Evolutionary conservation across 805 yeast genomes (phyloP), one percentile per base, ranked within the genome.

Genomic region (Wickerhamiella siamensis): DNA sequence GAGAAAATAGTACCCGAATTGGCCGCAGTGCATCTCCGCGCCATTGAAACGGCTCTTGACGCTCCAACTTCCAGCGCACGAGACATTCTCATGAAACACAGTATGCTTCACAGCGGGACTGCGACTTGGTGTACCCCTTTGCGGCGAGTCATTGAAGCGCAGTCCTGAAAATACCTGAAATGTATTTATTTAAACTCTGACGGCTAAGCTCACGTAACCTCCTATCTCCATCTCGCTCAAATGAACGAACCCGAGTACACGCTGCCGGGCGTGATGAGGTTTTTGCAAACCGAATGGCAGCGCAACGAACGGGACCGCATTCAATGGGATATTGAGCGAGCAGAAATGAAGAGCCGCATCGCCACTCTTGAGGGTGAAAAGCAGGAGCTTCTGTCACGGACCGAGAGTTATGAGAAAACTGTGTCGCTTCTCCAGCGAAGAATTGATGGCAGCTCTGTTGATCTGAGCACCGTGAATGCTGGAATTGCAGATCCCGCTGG

Each of bases 91-190:
- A 67, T 63, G 24, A 61, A 69, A 24, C 77, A 74, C 64, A 74
- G 77, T 73, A 62, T 77, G 60, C 51, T 60, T 2, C 73, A 75
- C 49, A 69, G 66, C 34, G 76, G 80, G 1, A 71, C 73, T 9
- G 65, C 74, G 40, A 58, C 60, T 19, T 81, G 93, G 93, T 74
- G 81, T 46, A 66, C 74, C 20, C 79, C 87, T 3, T 62, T 81
- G 41, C 68, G 77, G 39, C 76, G 76, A 53, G 56, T 79, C 3
- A 49, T 73, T 14, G 73, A 71, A 34, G 18, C 19, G 15, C 20
- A 31, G 6, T 36, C 16, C 24, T 14, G 61, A n/a, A 14, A 8
- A 8, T n/a, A 9, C 5, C 60, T 41, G 47, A 46, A 4, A 38
- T 27, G 18, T 17, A 26, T 18, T 26, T 36, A 21, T 36, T 22